phyloP scores from a whole-genome alignment of 2,329 filamentous ascomycete genomes.

The Colletotrichum trifolii region DNA sequence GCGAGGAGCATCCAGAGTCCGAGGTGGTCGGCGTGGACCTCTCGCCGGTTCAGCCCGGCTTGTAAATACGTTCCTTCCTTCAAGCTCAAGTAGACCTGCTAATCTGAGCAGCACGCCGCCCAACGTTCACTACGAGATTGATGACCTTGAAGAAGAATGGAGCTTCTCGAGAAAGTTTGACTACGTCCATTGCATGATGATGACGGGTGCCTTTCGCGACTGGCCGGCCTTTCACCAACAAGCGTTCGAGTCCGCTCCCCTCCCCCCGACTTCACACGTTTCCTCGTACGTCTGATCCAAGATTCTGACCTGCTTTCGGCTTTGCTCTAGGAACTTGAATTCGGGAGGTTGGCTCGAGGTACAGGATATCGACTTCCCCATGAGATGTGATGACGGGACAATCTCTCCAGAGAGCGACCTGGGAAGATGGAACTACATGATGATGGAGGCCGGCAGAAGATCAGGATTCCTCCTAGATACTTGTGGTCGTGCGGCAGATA shows the following conservation, averaged over 20 bases:
- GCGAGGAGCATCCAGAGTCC: slow-evolving; percentile 52
- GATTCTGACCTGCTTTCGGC: background rate
- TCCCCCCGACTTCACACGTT: background rate
- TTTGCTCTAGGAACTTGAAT: slow-evolving; percentile 41
- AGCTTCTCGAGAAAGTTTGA: slow-evolving; percentile 49
- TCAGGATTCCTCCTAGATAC: slow-evolving; percentile 43
- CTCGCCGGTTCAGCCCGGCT: slow-evolving; percentile 56
- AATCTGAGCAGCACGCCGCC: slow-evolving; percentile 45
- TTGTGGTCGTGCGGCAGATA: slow-evolving; percentile 43
- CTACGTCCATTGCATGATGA: slow-evolving; percentile 49
- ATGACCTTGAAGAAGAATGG: slow-evolving; percentile 68
- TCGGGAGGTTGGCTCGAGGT: slow-evolving; percentile 52
- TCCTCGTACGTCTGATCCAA: background rate
- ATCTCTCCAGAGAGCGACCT: slow-evolving; percentile 41
- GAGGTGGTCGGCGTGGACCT: slow-evolving; percentile 59
- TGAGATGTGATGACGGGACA: slow-evolving; percentile 44
- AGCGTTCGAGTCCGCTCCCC: slow-evolving; percentile 35
- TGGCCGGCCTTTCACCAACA: slow-evolving; percentile 43
- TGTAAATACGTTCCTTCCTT: slow-evolving; percentile 17
- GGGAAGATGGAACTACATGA: slow-evolving; percentile 43
- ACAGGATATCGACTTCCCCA: slow-evolving; percentile 49
- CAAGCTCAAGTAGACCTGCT: slow-evolving; percentile 5
- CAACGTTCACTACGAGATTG: slow-evolving; percentile 60
- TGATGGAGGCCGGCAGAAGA: slow-evolving; percentile 44
- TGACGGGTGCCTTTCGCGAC: slow-evolving; percentile 44